A percentile compares a stretch with the other conserved stretches of the same genome.
Conservation (phyloP, 306 rosid species). For the Casuarina cunninghamiana region DNA sequence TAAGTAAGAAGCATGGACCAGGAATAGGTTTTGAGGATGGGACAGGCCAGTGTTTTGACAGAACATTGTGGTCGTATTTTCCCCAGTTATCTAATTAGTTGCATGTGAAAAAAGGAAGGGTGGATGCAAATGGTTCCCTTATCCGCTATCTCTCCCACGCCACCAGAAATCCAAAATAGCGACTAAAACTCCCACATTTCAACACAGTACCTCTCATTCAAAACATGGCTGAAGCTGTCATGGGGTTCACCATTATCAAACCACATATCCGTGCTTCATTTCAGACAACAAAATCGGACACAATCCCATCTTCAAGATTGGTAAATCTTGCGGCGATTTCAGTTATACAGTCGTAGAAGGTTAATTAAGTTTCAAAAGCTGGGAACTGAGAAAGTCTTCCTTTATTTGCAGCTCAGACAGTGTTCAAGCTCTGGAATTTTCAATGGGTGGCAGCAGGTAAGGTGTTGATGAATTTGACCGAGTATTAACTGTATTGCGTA, state of each 20-base stretch:
- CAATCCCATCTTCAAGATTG: conserved; percentile 30
- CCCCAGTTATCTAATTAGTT: not conserved
- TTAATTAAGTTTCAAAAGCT: not conserved
- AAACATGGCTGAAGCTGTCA: conserved; percentile 40
- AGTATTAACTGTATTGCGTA: not conserved
- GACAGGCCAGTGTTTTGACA: not conserved
- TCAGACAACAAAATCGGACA: conserved; percentile 28
- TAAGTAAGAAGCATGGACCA: not conserved
- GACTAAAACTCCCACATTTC: not conserved
- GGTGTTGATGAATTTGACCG: not conserved
- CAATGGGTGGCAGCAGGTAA: conserved; percentile 42
- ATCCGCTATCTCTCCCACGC: conserved; percentile 35
- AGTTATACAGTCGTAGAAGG: not conserved
- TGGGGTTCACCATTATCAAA: conserved; percentile 40
- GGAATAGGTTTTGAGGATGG: not conserved
- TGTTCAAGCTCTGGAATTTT: conserved; percentile 49
- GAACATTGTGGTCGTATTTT: not conserved
- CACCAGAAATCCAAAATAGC: conserved; percentile 10
- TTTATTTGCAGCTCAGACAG: conserved; percentile 57
- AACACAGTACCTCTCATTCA: not conserved
- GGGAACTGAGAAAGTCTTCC: not conserved
- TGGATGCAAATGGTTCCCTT: conserved; percentile 42
- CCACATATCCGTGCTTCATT: conserved; percentile 26
- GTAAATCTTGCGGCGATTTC: conserved; percentile 21
- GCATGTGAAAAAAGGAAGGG: not conserved